Percentiles rank a stretch among this genome's conserved stretches.
Evolutionary conservation across 2,329 filamentous ascomycete genomes (phyloP).

Genomic region (Hypoxylon sp.): DNA sequence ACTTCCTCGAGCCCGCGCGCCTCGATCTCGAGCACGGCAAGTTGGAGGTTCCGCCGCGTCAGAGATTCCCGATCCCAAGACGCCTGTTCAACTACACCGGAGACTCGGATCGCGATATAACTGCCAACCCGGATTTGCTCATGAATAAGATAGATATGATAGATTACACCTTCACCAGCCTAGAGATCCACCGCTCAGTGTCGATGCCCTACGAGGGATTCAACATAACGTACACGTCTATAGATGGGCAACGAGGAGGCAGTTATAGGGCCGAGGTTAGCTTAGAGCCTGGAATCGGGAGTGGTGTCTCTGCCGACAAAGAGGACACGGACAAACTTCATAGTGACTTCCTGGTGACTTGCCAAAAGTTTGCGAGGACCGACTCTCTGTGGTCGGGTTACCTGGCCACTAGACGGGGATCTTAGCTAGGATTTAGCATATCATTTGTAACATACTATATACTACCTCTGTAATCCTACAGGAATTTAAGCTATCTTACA

Average conservation of each 20-base stretch:
- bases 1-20: conserved; percentile 61
- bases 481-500: not conserved
- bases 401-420: not conserved
- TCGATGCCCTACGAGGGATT: conserved; percentile 59
- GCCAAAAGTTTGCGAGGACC: conserved; percentile 38
- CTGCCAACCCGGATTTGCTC: conserved; percentile 9
- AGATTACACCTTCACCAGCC: conserved; percentile 65
- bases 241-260: conserved; percentile 65
- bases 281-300: conserved; percentile 54
- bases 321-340: conserved; percentile 12
- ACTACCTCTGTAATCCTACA: not conserved
- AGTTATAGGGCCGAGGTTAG: conserved; percentile 66
- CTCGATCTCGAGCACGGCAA: conserved; percentile 61
- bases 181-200: conserved; percentile 65
- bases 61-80: conserved; percentile 52
- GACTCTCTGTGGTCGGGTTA: conserved; percentile 37
- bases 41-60: conserved; percentile 55
- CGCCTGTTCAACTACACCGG: conserved; percentile 38
- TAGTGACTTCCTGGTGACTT: conserved; percentile 42
- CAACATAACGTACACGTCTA: conserved; percentile 64
- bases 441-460: conserved; percentile 1
- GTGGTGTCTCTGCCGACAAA: not conserved
- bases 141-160: conserved; percentile 46
- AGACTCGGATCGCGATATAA: no score
- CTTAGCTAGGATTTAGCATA: not conserved